Evolutionary conservation across 2,329 filamentous ascomycete species (phyloP), one percentile per base, ranked within the genome.

Genomic region (Hypomyces rosellus): DNA sequence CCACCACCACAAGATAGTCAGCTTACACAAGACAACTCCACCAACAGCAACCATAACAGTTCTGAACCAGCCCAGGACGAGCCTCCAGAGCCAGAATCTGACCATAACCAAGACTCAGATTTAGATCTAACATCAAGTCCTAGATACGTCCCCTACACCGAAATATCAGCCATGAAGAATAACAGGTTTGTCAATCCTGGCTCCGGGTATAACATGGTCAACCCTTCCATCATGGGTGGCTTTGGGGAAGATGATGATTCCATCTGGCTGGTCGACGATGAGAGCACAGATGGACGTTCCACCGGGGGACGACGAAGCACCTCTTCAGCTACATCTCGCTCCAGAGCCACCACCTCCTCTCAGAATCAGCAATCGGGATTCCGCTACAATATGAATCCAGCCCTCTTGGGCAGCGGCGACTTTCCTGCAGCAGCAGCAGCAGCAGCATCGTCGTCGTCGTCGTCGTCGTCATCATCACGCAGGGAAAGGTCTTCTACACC

Each of bases 241-340:
- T 68, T 67, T 39, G 63, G 59, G 14, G 57, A 57, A n/a, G 65
- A 69, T 5, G 55, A 61, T 14, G 58, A 60, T n/a, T 63, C 55
- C 25, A 59, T 60, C 36, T 63, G 55, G 62, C 60, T 59, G 5
- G 59, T 62, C 4, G 62, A 66, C 42, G 63, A 66, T 37, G 61
- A 63, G 34, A 58, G 57, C 36, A 55, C 55, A 18, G 30, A 45
- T 34, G 11, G 57, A 60, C 12, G 54, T 2, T 30, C 25, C 25
- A 30, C 25, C 4, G 25, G 25, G 6, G 25, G 25, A 30, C 25
- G 25, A 30, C 25, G 25, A 6, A 30, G 25, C 9, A 30, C 25
- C 9, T 30, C 25, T 30, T 30, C 25, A 30, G 25, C 25, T 5
- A 30, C 25, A 30, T 30, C 25, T 2, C 25, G 25, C 25, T 30